These are phyloP conservation scores for Durusdinium trenchii DNA, from an alignment of 73 alveolate species.

Conservation along the genomic window DNA sequence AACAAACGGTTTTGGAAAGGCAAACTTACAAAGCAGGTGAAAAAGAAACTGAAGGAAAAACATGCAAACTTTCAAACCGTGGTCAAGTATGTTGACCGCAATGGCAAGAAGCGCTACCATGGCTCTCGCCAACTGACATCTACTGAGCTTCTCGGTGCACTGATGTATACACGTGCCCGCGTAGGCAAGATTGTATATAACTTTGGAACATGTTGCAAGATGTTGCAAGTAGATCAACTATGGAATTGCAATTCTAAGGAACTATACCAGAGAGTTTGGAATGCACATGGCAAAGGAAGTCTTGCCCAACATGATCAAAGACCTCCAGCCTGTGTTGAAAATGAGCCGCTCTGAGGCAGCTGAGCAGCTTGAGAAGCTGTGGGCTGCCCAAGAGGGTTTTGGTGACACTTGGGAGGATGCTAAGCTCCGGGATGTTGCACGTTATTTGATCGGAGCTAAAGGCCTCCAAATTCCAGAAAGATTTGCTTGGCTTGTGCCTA, in stretches of 20 bases:
- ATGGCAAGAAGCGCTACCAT: not conserved
- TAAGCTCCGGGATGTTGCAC: not conserved
- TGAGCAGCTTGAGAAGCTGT: not conserved
- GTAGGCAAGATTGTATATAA: not conserved
- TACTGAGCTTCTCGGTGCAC: not conserved
- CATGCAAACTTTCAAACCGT: not conserved
- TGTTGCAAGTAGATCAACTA: not conserved
- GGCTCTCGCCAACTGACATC: not conserved
- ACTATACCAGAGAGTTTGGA: not conserved
- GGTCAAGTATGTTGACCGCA: not conserved
- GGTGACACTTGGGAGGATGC: slow-evolving; percentile 19
- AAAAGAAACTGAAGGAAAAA: not conserved
- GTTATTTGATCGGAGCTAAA: not conserved
- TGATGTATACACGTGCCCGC: not conserved
- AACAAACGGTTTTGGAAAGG: slow-evolving; percentile 9
- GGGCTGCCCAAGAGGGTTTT: not conserved
- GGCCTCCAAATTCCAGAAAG: not conserved
- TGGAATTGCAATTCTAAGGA: not conserved
- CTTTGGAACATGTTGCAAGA: too few species aligned
- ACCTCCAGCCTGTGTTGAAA: not conserved
- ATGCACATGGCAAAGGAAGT: not conserved
- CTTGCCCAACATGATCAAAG: not conserved
- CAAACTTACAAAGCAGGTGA: not conserved
- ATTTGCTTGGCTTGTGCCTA: not conserved
- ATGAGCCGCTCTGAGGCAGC: not conserved